phyloP scores from a whole-genome alignment of 495 filamentous ascomycete species.

The Elaphomyces granulatus region DNA sequence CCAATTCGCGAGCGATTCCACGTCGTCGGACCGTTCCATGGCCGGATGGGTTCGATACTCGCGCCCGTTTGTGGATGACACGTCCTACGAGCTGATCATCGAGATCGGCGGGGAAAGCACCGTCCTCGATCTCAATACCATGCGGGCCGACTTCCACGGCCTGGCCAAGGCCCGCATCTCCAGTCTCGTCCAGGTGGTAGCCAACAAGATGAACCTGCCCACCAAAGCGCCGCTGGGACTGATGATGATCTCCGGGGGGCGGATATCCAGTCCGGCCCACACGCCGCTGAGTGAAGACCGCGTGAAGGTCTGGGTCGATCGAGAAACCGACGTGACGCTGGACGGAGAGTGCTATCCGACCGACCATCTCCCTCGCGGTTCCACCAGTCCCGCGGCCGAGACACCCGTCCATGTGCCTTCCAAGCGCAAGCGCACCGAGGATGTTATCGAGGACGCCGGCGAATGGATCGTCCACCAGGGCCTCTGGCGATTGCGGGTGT shows the following conservation, averaged over 20 bases:
- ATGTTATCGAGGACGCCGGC: neutral
- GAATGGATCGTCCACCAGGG: constrained; percentile 64
- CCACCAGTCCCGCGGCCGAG: constrained; percentile 1
- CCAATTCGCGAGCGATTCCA: constrained; percentile 38
- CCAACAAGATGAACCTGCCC: constrained; percentile 64
- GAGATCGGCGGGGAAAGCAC: constrained; percentile 62
- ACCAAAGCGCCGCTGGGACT: constrained; percentile 52
- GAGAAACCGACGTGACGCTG: constrained; percentile 55
- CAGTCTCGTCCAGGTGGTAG: constrained; percentile 62
- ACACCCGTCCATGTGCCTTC: constrained; percentile 17
- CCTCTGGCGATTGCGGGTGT: constrained; percentile 70
- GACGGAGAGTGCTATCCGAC: constrained; percentile 37
- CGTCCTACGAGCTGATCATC: constrained; percentile 56
- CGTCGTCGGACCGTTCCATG: constrained; percentile 9
- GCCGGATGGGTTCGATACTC: constrained; percentile 61
- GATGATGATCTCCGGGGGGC: constrained; percentile 42
- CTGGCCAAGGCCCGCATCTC: constrained; percentile 51
- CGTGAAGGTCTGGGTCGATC: constrained; percentile 50
- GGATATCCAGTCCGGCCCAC: constrained; percentile 46
- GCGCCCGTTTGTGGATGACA: constrained; percentile 69
- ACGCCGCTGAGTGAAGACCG: constrained; percentile 56
- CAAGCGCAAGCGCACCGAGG: constrained; percentile 35
- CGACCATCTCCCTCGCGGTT: constrained; percentile 2
- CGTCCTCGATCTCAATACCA: constrained; percentile 39
- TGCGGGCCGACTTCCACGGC: constrained; percentile 58